These are phyloP conservation scores for Cichorium intybus DNA, from an alignment of 140 eudicot genomes.

Conservation along the genomic window DNA sequence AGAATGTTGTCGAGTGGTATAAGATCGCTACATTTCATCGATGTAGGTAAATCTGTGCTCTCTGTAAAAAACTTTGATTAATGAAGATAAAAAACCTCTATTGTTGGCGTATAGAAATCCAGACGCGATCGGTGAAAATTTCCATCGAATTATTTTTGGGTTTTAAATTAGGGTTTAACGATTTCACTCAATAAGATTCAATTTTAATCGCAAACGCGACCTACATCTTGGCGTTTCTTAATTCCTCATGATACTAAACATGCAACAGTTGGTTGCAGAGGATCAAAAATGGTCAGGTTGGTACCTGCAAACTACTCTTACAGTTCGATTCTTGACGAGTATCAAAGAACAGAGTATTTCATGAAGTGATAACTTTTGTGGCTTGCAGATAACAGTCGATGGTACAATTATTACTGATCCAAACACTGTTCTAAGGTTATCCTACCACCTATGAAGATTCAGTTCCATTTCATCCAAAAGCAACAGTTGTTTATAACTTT, in stretches of 20 bases:
- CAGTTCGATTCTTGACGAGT: constrained; percentile 9
- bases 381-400: constrained; percentile 59
- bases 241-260: constrained; percentile 24
- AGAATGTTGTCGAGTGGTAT: not conserved
- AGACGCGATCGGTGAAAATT: not conserved
- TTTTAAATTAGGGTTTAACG: constrained; percentile 18
- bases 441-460: not conserved
- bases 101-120: not conserved
- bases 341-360: constrained; percentile 19
- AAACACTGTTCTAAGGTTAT: constrained; percentile 53
- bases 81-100: not conserved
- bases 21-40: not conserved
- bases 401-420: constrained; percentile 58
- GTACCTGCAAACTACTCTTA: constrained; percentile 19
- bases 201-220: not conserved
- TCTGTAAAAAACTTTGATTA: not conserved
- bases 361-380: constrained; percentile 21
- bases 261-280: constrained; percentile 93
- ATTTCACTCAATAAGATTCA: not conserved
- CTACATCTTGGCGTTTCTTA: not conserved
- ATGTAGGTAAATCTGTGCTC: not conserved
- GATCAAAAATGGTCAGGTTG: constrained; percentile 75
- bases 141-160: not conserved
- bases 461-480: not conserved
- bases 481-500: not conserved